Base-by-base conservation (phyloP, 768 basidiomycete species). In the Phylloporus rhodoxanthus region DNA sequence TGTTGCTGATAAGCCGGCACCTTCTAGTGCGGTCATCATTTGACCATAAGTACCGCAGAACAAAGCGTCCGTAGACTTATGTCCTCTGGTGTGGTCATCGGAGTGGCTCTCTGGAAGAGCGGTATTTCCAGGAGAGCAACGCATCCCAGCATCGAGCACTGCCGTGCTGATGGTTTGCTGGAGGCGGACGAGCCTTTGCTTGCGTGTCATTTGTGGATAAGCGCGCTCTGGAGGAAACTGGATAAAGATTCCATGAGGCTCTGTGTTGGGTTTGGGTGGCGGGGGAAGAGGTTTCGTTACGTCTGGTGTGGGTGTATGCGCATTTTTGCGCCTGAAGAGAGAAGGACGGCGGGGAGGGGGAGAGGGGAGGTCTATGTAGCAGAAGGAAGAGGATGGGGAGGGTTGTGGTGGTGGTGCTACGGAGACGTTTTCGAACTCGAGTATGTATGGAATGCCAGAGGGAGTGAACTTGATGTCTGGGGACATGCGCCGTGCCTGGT, bases 1-100 rank as follows among this genome's bases (percentile, higher is more conserved):
- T 5, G 58, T 59, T 25, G 65, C 59, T 21, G 59, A 61, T 55
- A 74, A 60, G 33, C 73, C 72, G 1, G 69, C 73, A 14, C 51
- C 59, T 43, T 68, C 55, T 37, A 74, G 57, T n/a, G 73, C 73
- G 20, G 58, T 50, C 65, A 67, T 66, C 43, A 75, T 55, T 57
- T 74, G 73, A 9, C 73, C 73, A 54, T 72, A 74, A 17, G 73
- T 74, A 21, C 73, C 73, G 21, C 69, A 66, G 54, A 71, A 75
- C 45, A 75, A 55, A 25, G 70, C 61, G 36, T 62, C 58, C n/a
- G 62, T 17, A 8, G 52, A 53, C 48, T 49, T 59, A 19, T 61
- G 44, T 43, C 52, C 51, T 45, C 54, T 49, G 30, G 23, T n/a
- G 2, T 7, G 21, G 19, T 43, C 48, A 15, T 33, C 29, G 1